phyloP scores from a whole-genome alignment of 208 protist genomes.

The Trichomonas vaginalis region DNA sequence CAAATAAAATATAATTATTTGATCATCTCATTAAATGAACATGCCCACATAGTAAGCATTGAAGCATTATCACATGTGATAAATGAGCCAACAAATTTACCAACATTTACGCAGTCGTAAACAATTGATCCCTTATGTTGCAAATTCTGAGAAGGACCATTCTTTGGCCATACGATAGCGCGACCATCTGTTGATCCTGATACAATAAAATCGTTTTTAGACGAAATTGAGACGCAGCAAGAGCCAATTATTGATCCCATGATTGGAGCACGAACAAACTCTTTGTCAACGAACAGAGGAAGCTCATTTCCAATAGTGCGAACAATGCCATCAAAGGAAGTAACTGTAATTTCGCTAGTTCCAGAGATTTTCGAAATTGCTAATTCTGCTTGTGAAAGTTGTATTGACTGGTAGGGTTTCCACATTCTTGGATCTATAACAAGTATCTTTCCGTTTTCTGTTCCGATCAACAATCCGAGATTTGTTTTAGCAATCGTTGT shows the following conservation, averaged over 20 bases:
- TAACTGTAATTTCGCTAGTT: not conserved
- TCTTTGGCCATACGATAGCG: not conserved
- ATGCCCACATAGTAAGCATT: not conserved
- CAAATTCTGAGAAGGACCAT: not conserved
- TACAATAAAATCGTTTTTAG: not conserved
- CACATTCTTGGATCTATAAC: not conserved
- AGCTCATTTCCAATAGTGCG: not conserved
- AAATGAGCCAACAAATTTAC: not conserved
- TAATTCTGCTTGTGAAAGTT: not conserved
- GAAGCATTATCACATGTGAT: not conserved
- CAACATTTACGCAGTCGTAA: not conserved
- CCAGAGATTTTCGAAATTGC: conserved; percentile 2
- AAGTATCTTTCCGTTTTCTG: not conserved
- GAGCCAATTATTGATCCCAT: not conserved
- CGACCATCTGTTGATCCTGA: not conserved
- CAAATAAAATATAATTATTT: too few relatives aligned
- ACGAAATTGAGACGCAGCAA: not conserved
- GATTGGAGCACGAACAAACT: not conserved
- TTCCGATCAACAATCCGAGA: not conserved
- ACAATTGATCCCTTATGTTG: not conserved
- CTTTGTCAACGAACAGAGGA: not conserved
- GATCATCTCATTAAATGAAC: not conserved
- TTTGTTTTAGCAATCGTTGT: not conserved
- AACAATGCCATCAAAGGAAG: conserved; percentile 6
- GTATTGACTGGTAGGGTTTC: not conserved